Conservation (phyloP, 192 early-diverging fungal species). For the Mortierella claussenii region DNA sequence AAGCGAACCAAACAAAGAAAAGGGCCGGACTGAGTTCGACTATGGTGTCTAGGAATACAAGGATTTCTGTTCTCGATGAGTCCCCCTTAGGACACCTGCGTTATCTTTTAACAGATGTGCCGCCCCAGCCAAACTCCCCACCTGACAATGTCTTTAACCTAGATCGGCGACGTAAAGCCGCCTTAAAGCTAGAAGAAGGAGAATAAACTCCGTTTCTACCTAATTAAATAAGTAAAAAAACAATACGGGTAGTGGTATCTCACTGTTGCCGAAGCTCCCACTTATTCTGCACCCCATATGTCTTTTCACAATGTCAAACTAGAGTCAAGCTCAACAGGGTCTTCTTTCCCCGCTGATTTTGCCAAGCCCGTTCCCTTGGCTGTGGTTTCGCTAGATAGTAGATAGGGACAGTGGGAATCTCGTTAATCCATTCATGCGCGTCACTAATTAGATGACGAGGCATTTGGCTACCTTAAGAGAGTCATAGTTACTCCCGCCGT, state of each 20-base stretch:
- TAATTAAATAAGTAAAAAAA: slow-evolving; percentile 75
- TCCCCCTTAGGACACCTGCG: slow-evolving; percentile 20
- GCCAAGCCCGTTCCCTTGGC: slow-evolving; percentile 63
- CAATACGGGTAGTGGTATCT: slow-evolving; percentile 70
- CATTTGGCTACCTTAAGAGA: slow-evolving; percentile 79
- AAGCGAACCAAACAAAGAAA: too few species aligned
- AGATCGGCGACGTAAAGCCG: slow-evolving; percentile 28
- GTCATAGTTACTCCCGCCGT: slow-evolving; percentile 85
- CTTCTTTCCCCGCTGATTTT: slow-evolving; percentile 78
- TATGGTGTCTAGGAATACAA: too few species aligned
- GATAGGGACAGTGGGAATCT: slow-evolving; percentile 74
- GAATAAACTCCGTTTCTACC: slow-evolving; percentile 27
- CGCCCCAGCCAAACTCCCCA: slow-evolving; percentile 28
- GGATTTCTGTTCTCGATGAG: slow-evolving; percentile 34
- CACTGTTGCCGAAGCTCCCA: slow-evolving; percentile 63
- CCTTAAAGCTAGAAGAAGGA: slow-evolving; percentile 33
- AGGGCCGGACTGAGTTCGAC: too few species aligned
- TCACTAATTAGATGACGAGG: slow-evolving; percentile 77
- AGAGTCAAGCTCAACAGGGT: slow-evolving; percentile 77
- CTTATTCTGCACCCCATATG: slow-evolving; percentile 79
- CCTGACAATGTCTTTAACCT: slow-evolving; percentile 31
- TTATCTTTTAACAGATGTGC: slow-evolving; percentile 20
- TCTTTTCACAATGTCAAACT: slow-evolving; percentile 68
- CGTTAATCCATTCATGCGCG: slow-evolving; percentile 78
- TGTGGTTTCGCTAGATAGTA: slow-evolving; percentile 78